Conservation (phyloP, 106 monocot species). For the Amphibolis antarctica region DNA sequence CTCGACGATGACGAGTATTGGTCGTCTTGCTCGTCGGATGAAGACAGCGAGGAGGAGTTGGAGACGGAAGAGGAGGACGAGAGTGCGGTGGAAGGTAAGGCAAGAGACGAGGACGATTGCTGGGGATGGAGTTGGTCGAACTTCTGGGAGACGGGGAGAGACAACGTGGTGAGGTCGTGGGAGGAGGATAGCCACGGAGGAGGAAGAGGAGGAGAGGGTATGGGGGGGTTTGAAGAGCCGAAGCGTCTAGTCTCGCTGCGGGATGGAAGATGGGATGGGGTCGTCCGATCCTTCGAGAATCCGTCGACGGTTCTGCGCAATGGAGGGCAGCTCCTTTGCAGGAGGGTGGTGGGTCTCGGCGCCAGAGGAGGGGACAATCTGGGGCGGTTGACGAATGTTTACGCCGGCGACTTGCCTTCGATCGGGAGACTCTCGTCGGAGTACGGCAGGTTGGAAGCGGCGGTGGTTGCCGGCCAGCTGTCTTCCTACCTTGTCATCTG, state of each 20-base stretch:
- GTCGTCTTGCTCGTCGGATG: neutral
- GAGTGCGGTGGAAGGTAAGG: too few species aligned
- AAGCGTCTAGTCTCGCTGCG: too few species aligned
- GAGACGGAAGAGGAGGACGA: neutral
- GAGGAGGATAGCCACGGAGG: neutral
- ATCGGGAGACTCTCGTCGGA: slow-evolving; percentile 8
- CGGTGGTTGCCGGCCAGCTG: slow-evolving; percentile 24
- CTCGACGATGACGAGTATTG: too few species aligned
- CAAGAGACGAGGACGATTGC: neutral
- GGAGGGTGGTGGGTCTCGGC: slow-evolving; percentile 1
- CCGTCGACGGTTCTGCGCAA: neutral
- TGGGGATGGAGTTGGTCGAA: slow-evolving; percentile 3
- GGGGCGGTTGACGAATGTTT: neutral
- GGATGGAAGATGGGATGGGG: neutral
- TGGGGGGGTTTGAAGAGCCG: neutral
- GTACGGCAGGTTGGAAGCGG: slow-evolving; percentile 10
- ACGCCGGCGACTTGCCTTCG: slow-evolving; percentile 1
- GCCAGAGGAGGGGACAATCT: neutral
- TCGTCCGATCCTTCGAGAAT: neutral
- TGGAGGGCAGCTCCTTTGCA: neutral
- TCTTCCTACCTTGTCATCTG: neutral
- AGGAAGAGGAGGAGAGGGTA: neutral
- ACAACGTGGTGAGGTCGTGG: neutral
- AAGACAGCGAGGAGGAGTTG: neutral
- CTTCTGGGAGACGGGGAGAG: neutral